Base-by-base conservation (phyloP, 257 asterid species). In the Fraxinus excelsior region DNA sequence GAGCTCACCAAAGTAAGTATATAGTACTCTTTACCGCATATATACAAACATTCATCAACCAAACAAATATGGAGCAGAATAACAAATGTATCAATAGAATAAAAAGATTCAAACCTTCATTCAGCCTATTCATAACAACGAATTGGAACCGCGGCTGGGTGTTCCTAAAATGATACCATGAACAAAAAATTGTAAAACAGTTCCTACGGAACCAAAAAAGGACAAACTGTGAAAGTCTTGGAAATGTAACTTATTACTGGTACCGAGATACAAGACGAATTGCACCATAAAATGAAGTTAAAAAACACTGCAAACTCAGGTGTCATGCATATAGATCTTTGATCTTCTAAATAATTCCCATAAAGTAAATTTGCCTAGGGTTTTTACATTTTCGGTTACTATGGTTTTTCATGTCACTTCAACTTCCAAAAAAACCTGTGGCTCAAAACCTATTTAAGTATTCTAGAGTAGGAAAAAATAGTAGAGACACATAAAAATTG, bases 111-210 rank as follows among this genome's bases (percentile, higher is more conserved):
- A 81, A 75, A 94, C 98, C 97, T 73, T 90, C 83, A 73, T 74
- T 90, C 76, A 87, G 86, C 70, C 94, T 86, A 87, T 94, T 92
- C 97, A 94, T 89, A 23, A 94, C 97, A 76, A 90, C 84, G 79
- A 94, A 92, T 89, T 94, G 97, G 86, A 86, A 92, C 79, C 87
- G 85, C 6, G 98, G 97, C n/a, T 85, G 90, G 21, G 88, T 66
- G 70, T 82, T 88, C 96, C 98, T 94, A 89, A 71, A 75, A 62
- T 62, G 68, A 86, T 75, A 84, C 75, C 32, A 81, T 25, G 79
- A 29, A 49, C 73, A 66, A 42, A 26, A 28, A 74, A 23, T 31
- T 12, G 13, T 23, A 29, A 67, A 49, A 21, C 25, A 28, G n/a
- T 26, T 62, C 32, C 7, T 26, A 26, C 18, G 19, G 68, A 25